These are phyloP conservation scores for Conticribra guillardii DNA, from an alignment of 108 stramenopile genomes.

Conservation along the genomic window DNA sequence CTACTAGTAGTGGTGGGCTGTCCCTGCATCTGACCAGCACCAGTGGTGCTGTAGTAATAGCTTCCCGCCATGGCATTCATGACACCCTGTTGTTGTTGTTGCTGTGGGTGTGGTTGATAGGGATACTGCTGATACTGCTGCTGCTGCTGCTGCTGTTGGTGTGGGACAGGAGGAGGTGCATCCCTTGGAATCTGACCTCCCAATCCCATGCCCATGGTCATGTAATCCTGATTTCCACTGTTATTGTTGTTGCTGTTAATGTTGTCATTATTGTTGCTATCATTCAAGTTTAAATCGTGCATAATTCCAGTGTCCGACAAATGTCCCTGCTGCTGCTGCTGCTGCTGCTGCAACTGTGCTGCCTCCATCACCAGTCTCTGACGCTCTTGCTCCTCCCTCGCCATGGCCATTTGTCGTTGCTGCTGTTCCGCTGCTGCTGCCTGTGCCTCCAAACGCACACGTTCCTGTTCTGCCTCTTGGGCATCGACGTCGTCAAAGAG, in stretches of 20 bases:
- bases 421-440: conserved; percentile 30
- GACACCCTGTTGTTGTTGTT: conserved; percentile 41
- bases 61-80: conserved; percentile 47
- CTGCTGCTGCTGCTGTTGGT: conserved; percentile 30
- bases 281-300: conserved; percentile 37
- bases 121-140: conserved; percentile 5
- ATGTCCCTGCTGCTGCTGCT: conserved; percentile 11
- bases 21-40: conserved; percentile 41
- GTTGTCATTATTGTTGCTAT: conserved; percentile 19
- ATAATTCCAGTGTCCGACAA: conserved; percentile 13
- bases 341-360: too few relatives aligned
- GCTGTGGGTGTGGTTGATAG: conserved; percentile 19
- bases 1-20: too few relatives aligned
- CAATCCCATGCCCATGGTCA: conserved; percentile 45
- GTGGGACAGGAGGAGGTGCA: neutral
- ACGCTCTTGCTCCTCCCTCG: too few relatives aligned
- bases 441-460: conserved; percentile 10
- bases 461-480: conserved; percentile 42
- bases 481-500: conserved; percentile 68
- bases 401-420: conserved; percentile 15
- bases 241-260: neutral
- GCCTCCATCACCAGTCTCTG: conserved; percentile 2
- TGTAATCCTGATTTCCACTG: too few relatives aligned
- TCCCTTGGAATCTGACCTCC: conserved; percentile 28
- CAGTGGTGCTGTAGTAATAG: conserved; percentile 36